Percentiles rank a stretch among this genome's conserved stretches.
These are phyloP conservation scores for Penicillium robsamsonii DNA, from an alignment of 495 filamentous ascomycete species.

Conservation along the genomic window DNA sequence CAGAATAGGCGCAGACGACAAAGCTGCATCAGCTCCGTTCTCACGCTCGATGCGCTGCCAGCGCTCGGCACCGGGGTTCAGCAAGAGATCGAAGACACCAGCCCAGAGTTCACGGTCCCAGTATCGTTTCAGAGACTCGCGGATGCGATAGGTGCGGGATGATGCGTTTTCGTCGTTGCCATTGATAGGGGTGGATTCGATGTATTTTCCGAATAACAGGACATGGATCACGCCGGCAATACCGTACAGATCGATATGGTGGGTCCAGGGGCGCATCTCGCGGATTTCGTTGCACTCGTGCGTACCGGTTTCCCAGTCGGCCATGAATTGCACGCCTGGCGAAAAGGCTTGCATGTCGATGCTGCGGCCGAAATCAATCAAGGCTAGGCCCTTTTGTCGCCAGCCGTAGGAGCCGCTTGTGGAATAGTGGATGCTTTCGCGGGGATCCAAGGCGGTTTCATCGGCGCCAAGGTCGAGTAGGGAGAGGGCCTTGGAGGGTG, in stretches of 20 bases:
- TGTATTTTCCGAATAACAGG: slow-evolving; percentile 90
- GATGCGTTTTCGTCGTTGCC: slow-evolving; percentile 17
- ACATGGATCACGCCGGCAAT: slow-evolving; percentile 81
- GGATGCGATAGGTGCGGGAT: slow-evolving; percentile 60
- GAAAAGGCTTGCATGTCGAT: slow-evolving; percentile 89
- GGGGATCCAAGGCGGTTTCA: slow-evolving; percentile 43
- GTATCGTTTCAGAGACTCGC: slow-evolving; percentile 80
- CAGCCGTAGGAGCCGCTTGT: slow-evolving; percentile 74
- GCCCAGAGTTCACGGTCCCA: slow-evolving; percentile 93
- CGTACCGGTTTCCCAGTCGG: slow-evolving; percentile 83
- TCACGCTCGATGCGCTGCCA: slow-evolving; percentile 58
- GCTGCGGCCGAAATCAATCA: slow-evolving; percentile 93
- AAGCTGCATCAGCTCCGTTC: slow-evolving; percentile 34
- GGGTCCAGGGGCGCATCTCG: slow-evolving; percentile 89
- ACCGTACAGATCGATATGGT: slow-evolving; percentile 93
- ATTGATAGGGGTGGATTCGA: slow-evolving; percentile 69
- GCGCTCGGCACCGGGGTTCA: slow-evolving; percentile 66
- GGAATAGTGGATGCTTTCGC: slow-evolving; percentile 55
- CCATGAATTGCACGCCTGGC: slow-evolving; percentile 79
- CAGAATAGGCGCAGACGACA: slow-evolving; percentile 37
- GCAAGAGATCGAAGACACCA: slow-evolving; percentile 76
- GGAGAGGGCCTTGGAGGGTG: slow-evolving; percentile 24
- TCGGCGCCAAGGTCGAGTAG: slow-evolving; percentile 40
- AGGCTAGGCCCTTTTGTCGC: slow-evolving; percentile 70
- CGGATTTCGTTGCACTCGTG: slow-evolving; percentile 94